phyloP scores from a whole-genome alignment of 2,329 filamentous ascomycete species.

The Cyphellophora attinorum region DNA sequence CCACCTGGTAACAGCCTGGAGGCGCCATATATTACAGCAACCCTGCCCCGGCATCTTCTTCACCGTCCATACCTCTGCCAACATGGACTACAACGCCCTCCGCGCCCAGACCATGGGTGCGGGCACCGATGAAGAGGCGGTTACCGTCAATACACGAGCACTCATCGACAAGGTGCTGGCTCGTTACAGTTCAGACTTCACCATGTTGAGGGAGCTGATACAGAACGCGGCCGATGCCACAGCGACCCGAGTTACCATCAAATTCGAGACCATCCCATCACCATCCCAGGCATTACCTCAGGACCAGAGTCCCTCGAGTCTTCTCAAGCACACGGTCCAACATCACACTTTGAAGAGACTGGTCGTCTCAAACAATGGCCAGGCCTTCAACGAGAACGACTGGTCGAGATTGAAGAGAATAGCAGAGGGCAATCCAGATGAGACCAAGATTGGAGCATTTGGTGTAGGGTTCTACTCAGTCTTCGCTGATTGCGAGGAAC shows the following conservation, averaged over 20 bases:
- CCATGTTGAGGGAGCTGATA: constrained; percentile 77
- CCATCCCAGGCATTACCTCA: constrained; percentile 60
- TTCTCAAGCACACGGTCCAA: constrained; percentile 72
- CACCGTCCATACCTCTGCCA: no score
- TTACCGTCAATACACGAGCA: constrained; percentile 93
- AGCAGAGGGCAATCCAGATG: constrained; percentile 96
- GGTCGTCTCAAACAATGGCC: constrained; percentile 87
- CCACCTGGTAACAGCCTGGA: no score
- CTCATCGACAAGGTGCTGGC: constrained; percentile 97
- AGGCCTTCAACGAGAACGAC: constrained; percentile 79
- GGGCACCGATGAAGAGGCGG: constrained; percentile 87
- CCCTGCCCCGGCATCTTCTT: no score
- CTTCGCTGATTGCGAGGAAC: constrained; percentile 95
- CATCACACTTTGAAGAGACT: constrained; percentile 80
- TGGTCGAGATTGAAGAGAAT: constrained; percentile 93
- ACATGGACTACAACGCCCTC: constrained; percentile 50
- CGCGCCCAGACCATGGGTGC: constrained; percentile 79
- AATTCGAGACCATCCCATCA: constrained; percentile 84
- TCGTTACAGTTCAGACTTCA: constrained; percentile 92
- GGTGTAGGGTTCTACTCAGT: constrained; percentile 98
- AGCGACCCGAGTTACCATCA: constrained; percentile 79
- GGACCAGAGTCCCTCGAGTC: constrained; percentile 56
- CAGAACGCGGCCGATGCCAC: constrained; percentile 98
- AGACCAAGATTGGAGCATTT: constrained; percentile 98
- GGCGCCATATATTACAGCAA: no score